Percentiles rank a stretch among this genome's conserved stretches.
These are phyloP conservation scores for Boletus rufocinnamomeus DNA, from an alignment of 768 basidiomycete genomes.

Conservation along the genomic window DNA sequence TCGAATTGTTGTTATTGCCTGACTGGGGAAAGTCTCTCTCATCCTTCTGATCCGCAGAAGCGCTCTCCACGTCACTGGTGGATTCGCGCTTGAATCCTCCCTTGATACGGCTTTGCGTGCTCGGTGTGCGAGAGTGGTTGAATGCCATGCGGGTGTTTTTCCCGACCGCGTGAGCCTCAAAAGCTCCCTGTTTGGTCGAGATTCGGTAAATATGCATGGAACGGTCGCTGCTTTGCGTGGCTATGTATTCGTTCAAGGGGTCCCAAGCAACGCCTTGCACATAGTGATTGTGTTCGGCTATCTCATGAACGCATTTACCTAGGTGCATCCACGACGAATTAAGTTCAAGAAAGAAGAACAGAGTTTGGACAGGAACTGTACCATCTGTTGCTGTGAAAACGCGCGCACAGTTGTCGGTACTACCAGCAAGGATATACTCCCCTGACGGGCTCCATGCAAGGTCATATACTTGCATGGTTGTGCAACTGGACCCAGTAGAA, in stretches of 20 bases:
- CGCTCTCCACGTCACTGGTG: conserved; percentile 76
- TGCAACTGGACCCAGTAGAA: conserved; percentile 57
- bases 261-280: conserved; percentile 99
- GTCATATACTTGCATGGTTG: conserved; percentile 96
- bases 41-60: conserved; percentile 58
- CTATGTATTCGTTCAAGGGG: conserved; percentile 94
- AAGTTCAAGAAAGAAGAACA: background rate
- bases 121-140: conserved; percentile 72
- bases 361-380: conserved; percentile 33
- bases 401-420: conserved; percentile 92
- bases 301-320: conserved; percentile 88
- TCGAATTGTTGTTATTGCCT: conserved; percentile 34
- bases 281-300: conserved; percentile 93
- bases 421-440: conserved; percentile 92
- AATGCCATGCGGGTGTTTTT: conserved; percentile 77
- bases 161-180: conserved; percentile 90
- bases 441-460: conserved; percentile 97
- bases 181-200: conserved; percentile 71
- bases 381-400: conserved; percentile 79
- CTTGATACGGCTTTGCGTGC: conserved; percentile 58
- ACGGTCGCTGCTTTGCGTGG: conserved; percentile 95
- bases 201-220: conserved; percentile 95
- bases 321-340: background rate
- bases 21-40: conserved; percentile 32
- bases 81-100: conserved; percentile 67